Evolutionary conservation across 768 basidiomycete genomes (phyloP), one percentile per base, ranked within the genome.

Genomic region (Hemileccinum impolitum): DNA sequence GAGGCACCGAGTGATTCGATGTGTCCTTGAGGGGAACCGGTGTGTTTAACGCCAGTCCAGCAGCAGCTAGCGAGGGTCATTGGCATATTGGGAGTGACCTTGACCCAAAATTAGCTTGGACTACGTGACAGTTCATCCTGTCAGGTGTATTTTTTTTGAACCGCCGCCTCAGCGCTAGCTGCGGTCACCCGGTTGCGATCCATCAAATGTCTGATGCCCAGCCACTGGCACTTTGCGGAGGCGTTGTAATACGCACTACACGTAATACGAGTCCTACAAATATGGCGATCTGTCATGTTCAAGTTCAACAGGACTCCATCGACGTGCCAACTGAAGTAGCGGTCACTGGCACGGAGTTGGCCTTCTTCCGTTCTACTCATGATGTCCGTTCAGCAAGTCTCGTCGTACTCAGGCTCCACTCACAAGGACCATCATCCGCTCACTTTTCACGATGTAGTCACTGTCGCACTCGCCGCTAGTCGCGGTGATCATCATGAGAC

Each of bases 11-110:
- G 70, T 4, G 58, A 58, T 43, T 72, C 71, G 2, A 65, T 67
- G 43, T 67, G 70, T 11, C 82, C 81, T 3, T 65, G 59, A 3
- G 80, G 66, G 0, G 67, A 69, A 6, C 81, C 81, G 1, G 64
- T 57, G 60, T 83, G 79, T 51, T 78, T 72, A 14, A 82, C 66
- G 11, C 67, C 71, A 17, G 63, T 69, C 50, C 76, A 69, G 56
- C 82, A 84, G 58, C 74, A 75, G 10, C 70, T 66, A 52, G 77
- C 72, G 42, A 80, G 54, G 15, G 37, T 45, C 7, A 19, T 13
- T 40, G 47, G 5, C 57, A 54, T 57, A 21, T 18, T 25, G 12
- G 28, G 19, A 30, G 28, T 30, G 7, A 2, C 28, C 11, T 39
- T 21, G 23, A 13, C 15, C 2, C 43, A 14, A n/a, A 34, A 34